Evolutionary conservation across 2,329 filamentous ascomycete genomes (phyloP).

Genomic region (Arthrobotrys iridis): DNA sequence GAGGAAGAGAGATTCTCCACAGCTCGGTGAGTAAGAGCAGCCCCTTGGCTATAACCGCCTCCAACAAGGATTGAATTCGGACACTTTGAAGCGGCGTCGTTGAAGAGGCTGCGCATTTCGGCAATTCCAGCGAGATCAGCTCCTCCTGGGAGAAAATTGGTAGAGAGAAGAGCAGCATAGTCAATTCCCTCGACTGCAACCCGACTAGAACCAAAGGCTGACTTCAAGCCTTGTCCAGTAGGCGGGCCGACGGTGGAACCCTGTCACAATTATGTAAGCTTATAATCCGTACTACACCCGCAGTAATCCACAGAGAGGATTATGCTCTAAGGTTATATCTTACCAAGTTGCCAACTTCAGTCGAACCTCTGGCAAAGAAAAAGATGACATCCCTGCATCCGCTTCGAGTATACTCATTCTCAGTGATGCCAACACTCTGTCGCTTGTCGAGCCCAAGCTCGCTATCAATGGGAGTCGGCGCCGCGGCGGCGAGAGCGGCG

Average conservation of each 20-base stretch:
- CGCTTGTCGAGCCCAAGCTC: slow-evolving; percentile 32
- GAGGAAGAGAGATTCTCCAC: slow-evolving; percentile 56
- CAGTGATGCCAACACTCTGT: slow-evolving; percentile 52
- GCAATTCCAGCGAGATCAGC: slow-evolving; percentile 60
- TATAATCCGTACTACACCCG: no score
- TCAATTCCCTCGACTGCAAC: slow-evolving; percentile 59
- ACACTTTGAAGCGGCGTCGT: slow-evolving; percentile 61
- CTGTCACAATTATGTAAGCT: no score
- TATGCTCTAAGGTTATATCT: no score
- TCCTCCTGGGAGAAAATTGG: slow-evolving; percentile 60
- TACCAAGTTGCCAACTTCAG: slow-evolving; percentile 66
- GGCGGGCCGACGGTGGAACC: slow-evolving; percentile 51
- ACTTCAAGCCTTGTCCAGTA: slow-evolving; percentile 55
- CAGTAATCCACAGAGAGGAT: no score
- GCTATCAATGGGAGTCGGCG: slow-evolving; percentile 9
- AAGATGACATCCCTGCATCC: slow-evolving; percentile 64
- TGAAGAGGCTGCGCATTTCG: slow-evolving; percentile 61
- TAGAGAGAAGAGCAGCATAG: slow-evolving; percentile 60
- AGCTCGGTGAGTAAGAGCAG: slow-evolving; percentile 59
- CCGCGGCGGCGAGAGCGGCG: slow-evolving; percentile 42
- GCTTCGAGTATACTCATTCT: slow-evolving; percentile 62
- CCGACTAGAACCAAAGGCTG: slow-evolving; percentile 38
- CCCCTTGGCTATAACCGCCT: slow-evolving; percentile 63
- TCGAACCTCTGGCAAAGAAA: slow-evolving; percentile 66
- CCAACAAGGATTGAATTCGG: slow-evolving; percentile 61